phyloP scores from a whole-genome alignment of 208 protist genomes.

The Porcisia deanei region DNA sequence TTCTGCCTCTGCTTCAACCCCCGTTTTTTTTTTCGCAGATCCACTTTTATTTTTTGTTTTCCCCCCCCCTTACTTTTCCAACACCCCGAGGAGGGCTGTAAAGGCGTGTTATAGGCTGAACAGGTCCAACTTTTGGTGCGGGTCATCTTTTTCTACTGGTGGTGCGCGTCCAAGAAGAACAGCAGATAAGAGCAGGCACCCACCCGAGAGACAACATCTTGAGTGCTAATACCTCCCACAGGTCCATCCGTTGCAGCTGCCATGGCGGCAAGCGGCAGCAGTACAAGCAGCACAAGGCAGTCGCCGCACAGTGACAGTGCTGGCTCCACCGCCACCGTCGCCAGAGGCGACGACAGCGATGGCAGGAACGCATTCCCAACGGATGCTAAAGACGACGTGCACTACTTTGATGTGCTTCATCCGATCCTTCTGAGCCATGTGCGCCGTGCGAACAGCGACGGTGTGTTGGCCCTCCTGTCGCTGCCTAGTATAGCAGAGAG shows the following conservation, averaged over 20 bases:
- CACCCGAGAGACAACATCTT: neutral
- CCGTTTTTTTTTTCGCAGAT: too few species aligned
- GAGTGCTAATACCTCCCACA: neutral
- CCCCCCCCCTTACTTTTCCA: too few species aligned
- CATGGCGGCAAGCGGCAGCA: neutral
- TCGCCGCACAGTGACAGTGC: neutral
- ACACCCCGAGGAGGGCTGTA: too few species aligned
- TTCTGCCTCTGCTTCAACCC: too few species aligned
- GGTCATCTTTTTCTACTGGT: neutral
- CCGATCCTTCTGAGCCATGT: constrained; percentile 61
- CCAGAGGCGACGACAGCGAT: neutral
- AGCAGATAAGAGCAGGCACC: neutral
- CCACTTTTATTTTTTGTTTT: too few species aligned
- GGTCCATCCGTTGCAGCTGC: neutral
- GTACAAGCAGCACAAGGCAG: neutral
- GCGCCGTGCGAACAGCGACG: constrained; percentile 38
- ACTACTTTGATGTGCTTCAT: constrained; percentile 65
- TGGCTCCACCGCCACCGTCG: neutral
- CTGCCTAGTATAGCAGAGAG: constrained; percentile 39
- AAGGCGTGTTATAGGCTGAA: neutral
- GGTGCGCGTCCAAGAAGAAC: neutral
- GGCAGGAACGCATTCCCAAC: too few species aligned
- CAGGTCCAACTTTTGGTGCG: neutral
- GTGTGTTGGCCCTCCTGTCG: constrained; percentile 44
- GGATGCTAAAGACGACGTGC: constrained; percentile 11